Evolutionary conservation across 805 yeast genomes (phyloP).

Genomic region (Ogataea degrootiae): DNA sequence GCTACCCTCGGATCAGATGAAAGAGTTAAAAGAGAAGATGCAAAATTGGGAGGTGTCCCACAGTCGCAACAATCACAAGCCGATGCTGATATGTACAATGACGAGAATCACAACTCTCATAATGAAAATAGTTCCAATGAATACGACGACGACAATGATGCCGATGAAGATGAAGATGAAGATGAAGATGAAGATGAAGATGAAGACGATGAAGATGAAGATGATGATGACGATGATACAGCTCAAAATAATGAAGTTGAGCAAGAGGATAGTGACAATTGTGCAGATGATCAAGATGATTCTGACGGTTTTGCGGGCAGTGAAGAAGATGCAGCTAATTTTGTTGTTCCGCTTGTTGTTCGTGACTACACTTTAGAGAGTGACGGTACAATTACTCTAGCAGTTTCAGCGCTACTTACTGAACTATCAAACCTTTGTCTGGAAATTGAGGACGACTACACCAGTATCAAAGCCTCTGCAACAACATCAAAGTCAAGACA

Average conservation of each 20-base stretch:
- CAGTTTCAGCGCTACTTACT: conserved; percentile 10
- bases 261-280: conserved; percentile 22
- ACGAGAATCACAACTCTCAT: background rate
- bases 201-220: conserved; percentile 17
- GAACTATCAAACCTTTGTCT: conserved; percentile 15
- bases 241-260: conserved; percentile 18
- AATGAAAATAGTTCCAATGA: background rate
- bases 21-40: conserved; percentile 8
- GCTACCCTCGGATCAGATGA: conserved; percentile 19
- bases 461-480: conserved; percentile 15
- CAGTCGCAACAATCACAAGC: background rate
- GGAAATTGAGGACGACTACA: conserved; percentile 17
- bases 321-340: conserved; percentile 12
- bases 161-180: conserved; percentile 13
- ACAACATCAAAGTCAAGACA: conserved; percentile 25
- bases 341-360: conserved; percentile 6
- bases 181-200: conserved; percentile 17
- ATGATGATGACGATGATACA: conserved; percentile 15
- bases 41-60: background rate
- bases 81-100: conserved; percentile 5
- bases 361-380: conserved; percentile 17
- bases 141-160: conserved; percentile 10
- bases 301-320: background rate
- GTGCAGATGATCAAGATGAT: conserved; percentile 1
- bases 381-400: conserved; percentile 17